These are phyloP conservation scores for Neurospora sp. DNA, from an alignment of 495 filamentous ascomycete species.

Conservation along the genomic window DNA sequence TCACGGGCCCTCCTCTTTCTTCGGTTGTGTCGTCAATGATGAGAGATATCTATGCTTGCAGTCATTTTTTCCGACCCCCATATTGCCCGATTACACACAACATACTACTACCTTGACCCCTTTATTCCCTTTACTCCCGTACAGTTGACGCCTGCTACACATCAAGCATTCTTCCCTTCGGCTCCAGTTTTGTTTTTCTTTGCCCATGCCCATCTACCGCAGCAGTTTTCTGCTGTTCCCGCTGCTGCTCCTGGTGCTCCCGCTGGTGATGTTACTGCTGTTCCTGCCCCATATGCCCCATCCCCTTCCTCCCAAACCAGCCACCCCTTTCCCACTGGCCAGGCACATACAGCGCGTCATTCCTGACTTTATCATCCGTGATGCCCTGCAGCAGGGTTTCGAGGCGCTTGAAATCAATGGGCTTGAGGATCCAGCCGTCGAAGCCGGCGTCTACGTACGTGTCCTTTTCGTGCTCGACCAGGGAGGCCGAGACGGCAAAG, in stretches of 20 bases:
- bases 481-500: slow-evolving; percentile 82
- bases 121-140: not conserved
- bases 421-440: slow-evolving; percentile 82
- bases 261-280: not conserved
- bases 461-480: slow-evolving; percentile 58
- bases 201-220: not conserved
- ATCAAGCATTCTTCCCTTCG: not conserved
- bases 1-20: no score
- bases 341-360: slow-evolving; percentile 42
- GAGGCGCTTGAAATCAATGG: slow-evolving; percentile 61
- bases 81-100: not conserved
- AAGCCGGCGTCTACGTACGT: slow-evolving; percentile 75
- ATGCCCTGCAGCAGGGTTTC: slow-evolving; percentile 52
- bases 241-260: not conserved
- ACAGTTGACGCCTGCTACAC: not conserved
- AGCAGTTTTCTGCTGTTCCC: not conserved
- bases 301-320: slow-evolving; percentile 42
- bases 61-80: not conserved
- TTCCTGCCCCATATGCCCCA: not conserved
- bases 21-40: not conserved
- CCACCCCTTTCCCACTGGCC: slow-evolving; percentile 67
- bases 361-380: slow-evolving; percentile 33
- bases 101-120: not conserved
- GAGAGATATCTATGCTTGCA: not conserved
- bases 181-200: not conserved